Evolutionary conservation across 495 filamentous ascomycete genomes (phyloP).

Genomic region (Lineolata rhizophorae): DNA sequence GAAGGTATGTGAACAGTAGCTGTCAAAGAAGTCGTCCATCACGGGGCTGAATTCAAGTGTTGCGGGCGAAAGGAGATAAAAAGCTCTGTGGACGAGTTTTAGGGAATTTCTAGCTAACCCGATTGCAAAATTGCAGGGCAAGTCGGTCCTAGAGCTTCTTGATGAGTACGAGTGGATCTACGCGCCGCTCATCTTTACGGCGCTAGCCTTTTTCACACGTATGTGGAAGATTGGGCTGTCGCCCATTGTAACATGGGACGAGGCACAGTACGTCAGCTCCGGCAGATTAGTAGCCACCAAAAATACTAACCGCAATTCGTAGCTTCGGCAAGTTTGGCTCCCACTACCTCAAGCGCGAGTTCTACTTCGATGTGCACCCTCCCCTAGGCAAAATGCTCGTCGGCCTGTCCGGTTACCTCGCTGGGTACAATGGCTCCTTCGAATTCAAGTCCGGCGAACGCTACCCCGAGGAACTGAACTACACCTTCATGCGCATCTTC

Average conservation of each 20-base stretch:
- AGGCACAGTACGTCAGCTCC: constrained; percentile 50
- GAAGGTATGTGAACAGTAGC: too few relatives aligned
- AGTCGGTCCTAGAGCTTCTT: constrained; percentile 34
- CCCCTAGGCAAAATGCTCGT: constrained; percentile 97
- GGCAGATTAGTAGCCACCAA: too few relatives aligned
- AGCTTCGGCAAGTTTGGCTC: constrained; percentile 99
- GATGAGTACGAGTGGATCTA: constrained; percentile 70
- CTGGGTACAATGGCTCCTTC: constrained; percentile 97
- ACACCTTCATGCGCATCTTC: constrained; percentile 96
- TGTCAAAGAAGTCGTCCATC: too few relatives aligned
- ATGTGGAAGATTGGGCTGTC: constrained; percentile 91
- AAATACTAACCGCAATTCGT: constrained; percentile 1
- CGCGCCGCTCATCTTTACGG: constrained; percentile 73
- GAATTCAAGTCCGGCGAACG: constrained; percentile 97
- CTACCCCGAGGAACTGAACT: constrained; percentile 84
- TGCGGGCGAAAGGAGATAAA: background rate
- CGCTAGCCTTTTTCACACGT: constrained; percentile 78
- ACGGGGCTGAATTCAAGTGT: too few relatives aligned
- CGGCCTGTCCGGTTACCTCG: constrained; percentile 82
- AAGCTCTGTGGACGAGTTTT: too few relatives aligned
- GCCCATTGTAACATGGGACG: constrained; percentile 95
- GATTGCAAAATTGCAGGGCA: constrained; percentile 9
- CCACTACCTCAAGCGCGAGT: constrained; percentile 94
- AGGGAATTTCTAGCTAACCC: constrained; percentile 1
- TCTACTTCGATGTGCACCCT: constrained; percentile 98